Base-by-base conservation (phyloP, 768 basidiomycete species). In the Dendrothele bispora region DNA sequence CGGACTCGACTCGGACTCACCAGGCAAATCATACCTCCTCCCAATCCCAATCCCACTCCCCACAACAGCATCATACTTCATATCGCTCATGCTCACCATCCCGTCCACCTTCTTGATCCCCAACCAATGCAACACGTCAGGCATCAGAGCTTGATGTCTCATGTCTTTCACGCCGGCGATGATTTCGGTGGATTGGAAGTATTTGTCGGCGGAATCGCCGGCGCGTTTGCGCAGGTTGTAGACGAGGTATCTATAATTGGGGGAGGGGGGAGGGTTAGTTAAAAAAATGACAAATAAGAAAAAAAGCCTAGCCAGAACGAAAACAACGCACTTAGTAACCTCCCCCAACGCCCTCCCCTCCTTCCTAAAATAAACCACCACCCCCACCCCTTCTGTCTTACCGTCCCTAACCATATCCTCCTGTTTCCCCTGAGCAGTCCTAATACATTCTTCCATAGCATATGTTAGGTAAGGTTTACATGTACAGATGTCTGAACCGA, bases 141-240 rank as follows among this genome's bases (percentile, higher is more conserved):
- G 95, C 94, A 98, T 97, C 51, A 92, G 74, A 18, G 86, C 90
- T 63, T 79, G 83, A 84, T 94, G 94, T n/a, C 92, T 82, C 91
- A 93, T 91, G 60, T 94, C 91, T 69, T 92, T 90, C 20, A 97
- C 94, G 7, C 95, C 95, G 0, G 95, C 95, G 50, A 98, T 90
- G 54, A 89, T 72, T 67, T 95, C 95, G 0, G 95, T 98, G 5
- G 86, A 83, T 62, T 88, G 86, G 77, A 98, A 98, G 73, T 98
- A 98, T 61, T 85, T 83, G 67, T 92, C 86, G 1, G 95, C 95
- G 1, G 82, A 83, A 67, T 98, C 95, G 5, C 93, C 94, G 3
- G 88, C 90, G 36, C 95, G 86, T 69, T 98, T 98, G 49, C 95
- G 86, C 8, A 94, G 79, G 70, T 98, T 98, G 68, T 98, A 98